Evolutionary conservation across 1,139 yeast genomes (phyloP).

Genomic region (Protomyces lactucae-debilis): DNA sequence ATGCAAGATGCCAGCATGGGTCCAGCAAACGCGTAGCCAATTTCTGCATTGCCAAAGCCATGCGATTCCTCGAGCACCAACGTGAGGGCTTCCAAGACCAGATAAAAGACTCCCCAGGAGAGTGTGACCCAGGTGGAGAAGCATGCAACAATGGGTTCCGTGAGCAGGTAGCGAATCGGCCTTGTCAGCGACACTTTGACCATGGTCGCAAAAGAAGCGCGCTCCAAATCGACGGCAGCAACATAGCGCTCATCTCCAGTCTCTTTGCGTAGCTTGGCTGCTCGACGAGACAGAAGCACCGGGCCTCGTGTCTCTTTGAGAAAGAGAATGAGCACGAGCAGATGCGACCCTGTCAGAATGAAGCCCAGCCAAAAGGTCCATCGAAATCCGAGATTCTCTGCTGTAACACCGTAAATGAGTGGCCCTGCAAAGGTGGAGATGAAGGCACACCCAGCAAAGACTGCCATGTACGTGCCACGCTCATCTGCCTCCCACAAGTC

Average conservation of each 20-base stretch:
- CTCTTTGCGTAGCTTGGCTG: constrained; percentile 46
- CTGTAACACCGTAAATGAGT: constrained; percentile 54
- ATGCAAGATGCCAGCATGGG: not conserved
- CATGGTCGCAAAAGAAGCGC: not conserved
- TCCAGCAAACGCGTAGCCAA: constrained; percentile 46
- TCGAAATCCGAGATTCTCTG: constrained; percentile 58
- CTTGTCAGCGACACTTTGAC: not conserved
- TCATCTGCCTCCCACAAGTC: constrained; percentile 67
- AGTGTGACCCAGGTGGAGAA: constrained; percentile 46
- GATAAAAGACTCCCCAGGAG: constrained; percentile 58
- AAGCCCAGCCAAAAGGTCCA: constrained; percentile 57
- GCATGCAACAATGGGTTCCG: constrained; percentile 14
- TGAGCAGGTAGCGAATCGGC: not conserved
- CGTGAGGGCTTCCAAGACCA: constrained; percentile 70
- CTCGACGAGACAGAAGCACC: constrained; percentile 50
- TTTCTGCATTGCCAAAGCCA: constrained; percentile 61
- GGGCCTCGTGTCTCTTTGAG: constrained; percentile 60
- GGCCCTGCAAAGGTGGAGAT: constrained; percentile 65
- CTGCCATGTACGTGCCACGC: constrained; percentile 54
- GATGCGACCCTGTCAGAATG: constrained; percentile 50
- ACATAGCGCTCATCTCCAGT: constrained; percentile 27
- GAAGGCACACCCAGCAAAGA: constrained; percentile 54
- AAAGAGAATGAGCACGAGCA: constrained; percentile 45
- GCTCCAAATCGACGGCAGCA: constrained; percentile 9
- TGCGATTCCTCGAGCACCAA: constrained; percentile 62